phyloP scores from a whole-genome alignment of 2,329 filamentous ascomycete species.

The Diplodia seriata region DNA sequence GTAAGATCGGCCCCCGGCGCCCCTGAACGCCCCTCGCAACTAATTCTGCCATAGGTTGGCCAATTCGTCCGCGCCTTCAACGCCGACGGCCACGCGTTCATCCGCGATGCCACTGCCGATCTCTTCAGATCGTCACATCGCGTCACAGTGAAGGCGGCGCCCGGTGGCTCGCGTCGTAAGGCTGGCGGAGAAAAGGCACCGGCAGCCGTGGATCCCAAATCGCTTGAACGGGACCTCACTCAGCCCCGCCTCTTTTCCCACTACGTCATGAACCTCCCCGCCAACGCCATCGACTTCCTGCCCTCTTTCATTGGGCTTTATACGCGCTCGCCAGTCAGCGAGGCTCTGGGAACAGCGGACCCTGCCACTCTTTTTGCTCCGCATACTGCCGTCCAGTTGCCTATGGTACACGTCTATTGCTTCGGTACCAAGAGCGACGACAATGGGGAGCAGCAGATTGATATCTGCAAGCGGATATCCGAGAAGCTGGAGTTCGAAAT shows the following conservation, averaged over 20 bases:
- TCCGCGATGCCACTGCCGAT: constrained; percentile 69
- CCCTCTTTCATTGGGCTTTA: constrained; percentile 80
- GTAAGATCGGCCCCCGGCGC: constrained; percentile 20
- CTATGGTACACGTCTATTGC: constrained; percentile 92
- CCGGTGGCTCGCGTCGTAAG: constrained; percentile 21
- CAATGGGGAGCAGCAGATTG: constrained; percentile 62
- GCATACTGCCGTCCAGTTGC: constrained; percentile 65
- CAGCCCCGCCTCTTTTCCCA: constrained; percentile 83
- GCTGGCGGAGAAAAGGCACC: constrained; percentile 36
- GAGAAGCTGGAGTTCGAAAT: constrained; percentile 66
- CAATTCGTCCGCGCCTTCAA: constrained; percentile 79
- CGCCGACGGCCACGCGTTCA: constrained; percentile 81
- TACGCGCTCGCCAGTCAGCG: constrained; percentile 52
- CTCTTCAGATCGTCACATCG: constrained; percentile 44
- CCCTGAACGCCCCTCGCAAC: neutral
- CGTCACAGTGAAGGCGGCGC: constrained; percentile 28
- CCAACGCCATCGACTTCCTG: constrained; percentile 85
- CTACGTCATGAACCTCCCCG: constrained; percentile 98
- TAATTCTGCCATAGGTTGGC: constrained; percentile 53
- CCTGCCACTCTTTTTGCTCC: constrained; percentile 42
- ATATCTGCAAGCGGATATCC: constrained; percentile 72
- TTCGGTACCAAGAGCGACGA: constrained; percentile 85
- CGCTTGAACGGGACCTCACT: constrained; percentile 38
- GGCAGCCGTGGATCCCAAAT: constrained; percentile 44
- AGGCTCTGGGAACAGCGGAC: constrained; percentile 1